A percentile compares a stretch with the other conserved stretches of the same genome.
Conservation (phyloP, 1,284 basidiomycete species). For the Takashimella koratensis region DNA sequence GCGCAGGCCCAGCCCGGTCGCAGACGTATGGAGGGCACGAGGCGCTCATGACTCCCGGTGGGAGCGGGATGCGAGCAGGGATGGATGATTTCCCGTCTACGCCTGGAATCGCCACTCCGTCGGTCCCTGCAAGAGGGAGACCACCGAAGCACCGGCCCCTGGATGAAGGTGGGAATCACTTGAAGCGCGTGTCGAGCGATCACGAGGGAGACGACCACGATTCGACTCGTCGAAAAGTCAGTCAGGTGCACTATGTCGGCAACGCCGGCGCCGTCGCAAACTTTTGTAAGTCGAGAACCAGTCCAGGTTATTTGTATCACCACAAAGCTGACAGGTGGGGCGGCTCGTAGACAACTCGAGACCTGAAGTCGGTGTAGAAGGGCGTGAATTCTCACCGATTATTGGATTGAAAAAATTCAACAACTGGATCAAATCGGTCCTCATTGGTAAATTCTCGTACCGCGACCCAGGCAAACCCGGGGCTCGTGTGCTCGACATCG, state of each 20-base stretch:
- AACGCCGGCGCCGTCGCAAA: slow-evolving; percentile 34
- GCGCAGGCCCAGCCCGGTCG: background rate
- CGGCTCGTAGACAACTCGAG: slow-evolving; percentile 72
- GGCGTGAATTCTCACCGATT: slow-evolving; percentile 87
- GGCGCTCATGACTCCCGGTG: background rate
- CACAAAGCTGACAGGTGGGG: no score
- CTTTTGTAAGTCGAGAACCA: slow-evolving; percentile 25
- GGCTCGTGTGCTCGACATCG: slow-evolving; percentile 84
- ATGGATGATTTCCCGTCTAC: background rate
- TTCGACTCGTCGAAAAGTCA: slow-evolving; percentile 15
- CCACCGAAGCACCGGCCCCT: background rate
- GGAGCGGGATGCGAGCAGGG: no score
- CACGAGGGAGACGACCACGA: slow-evolving; percentile 19
- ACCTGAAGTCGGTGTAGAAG: slow-evolving; percentile 80
- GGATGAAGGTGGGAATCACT: slow-evolving; percentile 7
- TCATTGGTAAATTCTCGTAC: slow-evolving; percentile 72
- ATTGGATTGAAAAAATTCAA: slow-evolving; percentile 96
- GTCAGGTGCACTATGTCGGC: slow-evolving; percentile 23
- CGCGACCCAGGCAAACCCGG: slow-evolving; percentile 19
- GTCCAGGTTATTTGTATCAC: background rate
- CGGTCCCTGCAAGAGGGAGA: background rate
- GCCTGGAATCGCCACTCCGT: background rate
- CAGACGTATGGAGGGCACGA: background rate
- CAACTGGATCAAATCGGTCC: slow-evolving; percentile 97
- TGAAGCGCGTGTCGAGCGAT: slow-evolving; percentile 17